Percentiles rank a stretch among this genome's conserved stretches.
These are phyloP conservation scores for Xylaria multiplex DNA, from an alignment of 2,329 filamentous ascomycete genomes.

Conservation along the genomic window DNA sequence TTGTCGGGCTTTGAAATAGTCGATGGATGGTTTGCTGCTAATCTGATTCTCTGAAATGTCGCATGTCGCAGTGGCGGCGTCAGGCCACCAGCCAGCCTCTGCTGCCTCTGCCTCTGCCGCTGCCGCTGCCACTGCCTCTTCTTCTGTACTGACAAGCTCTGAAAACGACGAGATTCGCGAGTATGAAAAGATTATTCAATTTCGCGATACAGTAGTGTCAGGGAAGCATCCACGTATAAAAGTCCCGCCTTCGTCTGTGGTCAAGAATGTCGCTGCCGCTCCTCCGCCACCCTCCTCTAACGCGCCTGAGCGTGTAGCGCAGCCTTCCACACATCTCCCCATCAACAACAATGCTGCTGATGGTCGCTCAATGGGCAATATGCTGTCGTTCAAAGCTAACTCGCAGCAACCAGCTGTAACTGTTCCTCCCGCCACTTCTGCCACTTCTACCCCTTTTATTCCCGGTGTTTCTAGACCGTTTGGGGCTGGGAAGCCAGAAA, in stretches of 20 bases:
- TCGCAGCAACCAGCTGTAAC: conserved; percentile 50
- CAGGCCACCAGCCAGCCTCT: conserved; percentile 37
- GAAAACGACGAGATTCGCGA: conserved; percentile 70
- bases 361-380: conserved; percentile 47
- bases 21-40: conserved; percentile 34
- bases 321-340: conserved; percentile 34
- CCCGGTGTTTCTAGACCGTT: conserved; percentile 54
- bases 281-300: conserved; percentile 41
- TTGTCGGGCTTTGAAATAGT: conserved; percentile 25
- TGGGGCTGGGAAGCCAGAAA: conserved; percentile 68
- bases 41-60: conserved; percentile 38
- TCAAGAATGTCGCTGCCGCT: conserved; percentile 40
- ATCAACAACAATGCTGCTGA: conserved; percentile 41
- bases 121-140: conserved; percentile 30
- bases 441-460: conserved; percentile 46
- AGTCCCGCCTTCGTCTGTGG: conserved; percentile 53
- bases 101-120: conserved; percentile 16
- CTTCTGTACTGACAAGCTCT: conserved; percentile 39
- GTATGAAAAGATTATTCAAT: conserved; percentile 81
- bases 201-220: conserved; percentile 83
- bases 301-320: conserved; percentile 42
- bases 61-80: conserved; percentile 29
- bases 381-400: conserved; percentile 52
- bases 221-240: conserved; percentile 76
- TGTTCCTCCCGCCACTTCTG: conserved; percentile 37